Conservation (phyloP, 306 rosid genomes). For the Comarum palustre region DNA sequence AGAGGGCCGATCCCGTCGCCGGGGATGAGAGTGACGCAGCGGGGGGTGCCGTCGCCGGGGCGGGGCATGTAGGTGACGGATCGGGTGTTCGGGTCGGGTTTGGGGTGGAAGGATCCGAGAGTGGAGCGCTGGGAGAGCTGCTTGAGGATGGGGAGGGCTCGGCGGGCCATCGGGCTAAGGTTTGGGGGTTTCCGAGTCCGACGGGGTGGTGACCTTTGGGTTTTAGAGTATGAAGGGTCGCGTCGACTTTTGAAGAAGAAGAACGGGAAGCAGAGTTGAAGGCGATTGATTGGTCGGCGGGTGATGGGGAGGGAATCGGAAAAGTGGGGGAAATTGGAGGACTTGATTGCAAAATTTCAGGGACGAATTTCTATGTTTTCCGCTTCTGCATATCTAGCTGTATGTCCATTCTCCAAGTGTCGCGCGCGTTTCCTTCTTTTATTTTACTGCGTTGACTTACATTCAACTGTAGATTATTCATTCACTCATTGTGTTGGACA, state of each 20-base stretch:
- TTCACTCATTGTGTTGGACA: too few species aligned
- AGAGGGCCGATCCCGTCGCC: slow-evolving; percentile 89
- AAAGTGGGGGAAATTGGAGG: slow-evolving; percentile 4
- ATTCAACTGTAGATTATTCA: too few species aligned
- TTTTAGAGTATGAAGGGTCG: neutral
- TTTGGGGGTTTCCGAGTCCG: neutral
- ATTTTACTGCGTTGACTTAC: neutral
- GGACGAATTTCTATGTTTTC: neutral
- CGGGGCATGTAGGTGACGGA: slow-evolving; percentile 60
- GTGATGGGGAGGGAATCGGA: neutral
- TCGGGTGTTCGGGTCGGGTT: slow-evolving; percentile 30
- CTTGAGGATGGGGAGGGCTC: slow-evolving; percentile 23
- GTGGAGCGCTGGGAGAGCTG: slow-evolving; percentile 7
- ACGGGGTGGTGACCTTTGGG: slow-evolving; percentile 3
- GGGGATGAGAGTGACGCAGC: slow-evolving; percentile 71
- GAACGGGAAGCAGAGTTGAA: slow-evolving; percentile 11
- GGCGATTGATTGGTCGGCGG: neutral
- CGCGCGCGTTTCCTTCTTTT: too few species aligned
- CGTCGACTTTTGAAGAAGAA: neutral
- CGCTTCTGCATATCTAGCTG: neutral
- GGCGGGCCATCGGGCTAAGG: slow-evolving; percentile 22
- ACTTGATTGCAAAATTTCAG: slow-evolving; percentile 10
- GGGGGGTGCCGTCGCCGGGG: slow-evolving; percentile 78
- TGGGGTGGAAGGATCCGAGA: slow-evolving; percentile 28
- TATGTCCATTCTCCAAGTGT: too few species aligned